Evolutionary conservation across 371 early-diverging fungal species (phyloP), one percentile per base, ranked within the genome.

Genomic region (Syncephalis plumigaleata): DNA sequence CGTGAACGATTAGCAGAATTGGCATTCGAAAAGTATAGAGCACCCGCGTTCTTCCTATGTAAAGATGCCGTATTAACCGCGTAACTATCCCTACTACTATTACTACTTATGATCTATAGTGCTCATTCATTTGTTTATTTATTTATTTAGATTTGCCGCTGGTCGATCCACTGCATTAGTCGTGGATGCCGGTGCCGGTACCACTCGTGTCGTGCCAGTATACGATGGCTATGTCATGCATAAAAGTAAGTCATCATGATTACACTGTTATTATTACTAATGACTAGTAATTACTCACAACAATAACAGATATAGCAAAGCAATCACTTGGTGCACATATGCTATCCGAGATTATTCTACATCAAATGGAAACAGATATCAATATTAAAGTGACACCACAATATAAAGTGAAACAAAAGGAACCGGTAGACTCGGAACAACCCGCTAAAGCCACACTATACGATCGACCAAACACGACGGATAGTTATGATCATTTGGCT

Each of bases 221-320:
- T 84, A 75, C 55, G 98, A 97, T 52, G 98, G 98, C 25, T 92
- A 84, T 58, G 86, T 87, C 2, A 58, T 97, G 38, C 84, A 87
- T 45, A 91, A 93, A 68, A 88, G 84, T 56, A 53, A 23, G 53
- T 7, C 3, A 23, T 11, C 15, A 16, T 18, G n/a, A 16, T 2
- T 42, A 9, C 25, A 5, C 18, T 48, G 25, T 31, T 18, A 11
- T 43, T 21, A 37, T 26, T 36, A 9, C 24, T 17, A 44, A 15
- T 9, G 16, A 38, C 9, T 9, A 47, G 16, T 2, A 38, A 20
- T 44, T 13, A 37, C 5, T 27, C 25, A 25, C 16, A 3, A 7
- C 27, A 7, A 38, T 9, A 16, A 27, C 36, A 70, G 81, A 75
- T 15, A 72, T 91, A 15, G 62, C 73, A 54, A 75, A 79, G 39